phyloP scores from a whole-genome alignment of 345 rosid species.

The Melaleuca quinquenervia region DNA sequence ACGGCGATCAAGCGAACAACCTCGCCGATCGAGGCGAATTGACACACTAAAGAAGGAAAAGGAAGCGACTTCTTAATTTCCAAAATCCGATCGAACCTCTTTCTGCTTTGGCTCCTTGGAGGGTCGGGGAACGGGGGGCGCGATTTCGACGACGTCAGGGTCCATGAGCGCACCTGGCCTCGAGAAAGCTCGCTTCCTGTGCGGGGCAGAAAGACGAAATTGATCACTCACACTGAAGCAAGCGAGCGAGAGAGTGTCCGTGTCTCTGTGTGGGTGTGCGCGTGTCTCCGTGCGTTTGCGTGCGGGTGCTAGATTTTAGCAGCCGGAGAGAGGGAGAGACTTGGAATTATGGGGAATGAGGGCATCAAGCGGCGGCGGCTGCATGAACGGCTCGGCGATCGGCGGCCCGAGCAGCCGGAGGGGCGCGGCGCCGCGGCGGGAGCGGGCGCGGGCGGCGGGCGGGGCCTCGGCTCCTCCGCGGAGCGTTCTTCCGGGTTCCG shows the following conservation, averaged over 20 bases:
- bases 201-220: background rate
- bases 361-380: background rate
- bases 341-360: conserved; percentile 5
- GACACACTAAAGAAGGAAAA: background rate
- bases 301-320: background rate
- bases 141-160: conserved; percentile 55
- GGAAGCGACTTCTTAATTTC: background rate
- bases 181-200: conserved; percentile 19
- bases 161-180: conserved; percentile 34
- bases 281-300: background rate
- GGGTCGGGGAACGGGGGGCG: conserved; percentile 30
- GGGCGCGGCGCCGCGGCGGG: background rate
- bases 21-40: background rate
- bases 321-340: conserved; percentile 2
- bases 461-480: background rate
- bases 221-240: background rate
- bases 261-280: background rate
- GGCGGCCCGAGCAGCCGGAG: background rate
- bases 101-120: conserved; percentile 17
- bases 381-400: background rate
- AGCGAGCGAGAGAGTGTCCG: background rate
- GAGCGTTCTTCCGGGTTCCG: background rate
- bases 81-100: conserved; percentile 25
- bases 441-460: background rate
- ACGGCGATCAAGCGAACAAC: background rate